Evolutionary conservation across 257 asterid species (phyloP).

Genomic region (Ligustrum vulgare): DNA sequence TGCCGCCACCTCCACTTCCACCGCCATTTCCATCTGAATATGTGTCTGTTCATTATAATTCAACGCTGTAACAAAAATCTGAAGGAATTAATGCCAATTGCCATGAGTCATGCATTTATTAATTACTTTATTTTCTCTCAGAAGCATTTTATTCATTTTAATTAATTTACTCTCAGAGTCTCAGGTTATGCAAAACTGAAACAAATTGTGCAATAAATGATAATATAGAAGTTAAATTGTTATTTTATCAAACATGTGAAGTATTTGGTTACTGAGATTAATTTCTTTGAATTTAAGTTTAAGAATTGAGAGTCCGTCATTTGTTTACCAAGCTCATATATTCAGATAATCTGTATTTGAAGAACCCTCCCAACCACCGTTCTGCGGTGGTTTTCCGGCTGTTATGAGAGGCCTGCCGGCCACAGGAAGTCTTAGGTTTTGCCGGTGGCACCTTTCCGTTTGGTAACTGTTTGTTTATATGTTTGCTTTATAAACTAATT

Average conservation of each 20-base stretch:
- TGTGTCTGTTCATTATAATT: not conserved
- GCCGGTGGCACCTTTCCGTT: too few relatives aligned
- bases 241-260: too few relatives aligned
- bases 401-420: not conserved
- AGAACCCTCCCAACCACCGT: not conserved
- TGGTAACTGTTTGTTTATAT: too few relatives aligned
- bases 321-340: not conserved
- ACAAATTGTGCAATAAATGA: too few relatives aligned
- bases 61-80: not conserved
- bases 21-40: slow-evolving; percentile 8
- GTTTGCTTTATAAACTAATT: too few relatives aligned
- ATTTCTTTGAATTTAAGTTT: too few relatives aligned
- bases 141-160: not conserved
- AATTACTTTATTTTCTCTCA: not conserved
- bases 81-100: not conserved
- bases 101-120: not conserved
- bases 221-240: too few relatives aligned
- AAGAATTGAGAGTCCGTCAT: too few relatives aligned
- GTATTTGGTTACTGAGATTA: too few relatives aligned
- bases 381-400: not conserved
- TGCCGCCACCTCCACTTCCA: slow-evolving; percentile 18
- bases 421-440: not conserved
- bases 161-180: not conserved
- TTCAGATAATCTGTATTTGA: not conserved
- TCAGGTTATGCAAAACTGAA: not conserved